phyloP scores from a whole-genome alignment of 352 stramenopile species.

The Blastocystis sp. region DNA sequence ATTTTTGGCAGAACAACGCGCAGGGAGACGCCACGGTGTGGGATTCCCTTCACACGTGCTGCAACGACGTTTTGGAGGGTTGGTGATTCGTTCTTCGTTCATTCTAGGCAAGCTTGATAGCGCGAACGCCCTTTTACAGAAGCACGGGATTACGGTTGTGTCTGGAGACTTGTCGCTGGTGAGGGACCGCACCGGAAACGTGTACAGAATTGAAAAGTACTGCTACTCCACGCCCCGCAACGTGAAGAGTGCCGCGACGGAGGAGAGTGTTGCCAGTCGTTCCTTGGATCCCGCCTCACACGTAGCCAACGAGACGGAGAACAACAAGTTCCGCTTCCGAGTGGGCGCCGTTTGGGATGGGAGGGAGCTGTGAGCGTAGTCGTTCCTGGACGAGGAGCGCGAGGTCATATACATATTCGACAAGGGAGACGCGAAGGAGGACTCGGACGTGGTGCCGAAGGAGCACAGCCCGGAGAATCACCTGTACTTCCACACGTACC shows the following conservation, averaged over 20 bases:
- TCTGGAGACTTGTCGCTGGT: constrained; percentile 34
- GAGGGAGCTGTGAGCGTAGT: constrained; percentile 44
- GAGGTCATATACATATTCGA: constrained; percentile 7
- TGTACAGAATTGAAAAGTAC: constrained; percentile 52
- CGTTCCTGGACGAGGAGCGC: constrained; percentile 32
- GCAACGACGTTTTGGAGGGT: constrained; percentile 17
- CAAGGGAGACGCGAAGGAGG: background rate
- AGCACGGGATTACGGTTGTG: constrained; percentile 4
- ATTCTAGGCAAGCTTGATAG: constrained; percentile 19
- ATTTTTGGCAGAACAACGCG: constrained; percentile 34
- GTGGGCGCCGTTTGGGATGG: constrained; percentile 19
- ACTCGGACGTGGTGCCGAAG: background rate
- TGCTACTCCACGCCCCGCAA: constrained; percentile 47
- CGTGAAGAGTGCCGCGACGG: background rate
- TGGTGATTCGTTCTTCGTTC: background rate
- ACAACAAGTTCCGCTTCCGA: constrained; percentile 57
- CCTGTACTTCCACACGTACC: constrained; percentile 45
- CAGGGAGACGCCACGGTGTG: constrained; percentile 7
- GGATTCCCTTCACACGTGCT: constrained; percentile 18
- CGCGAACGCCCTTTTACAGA: background rate
- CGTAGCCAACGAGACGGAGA: background rate
- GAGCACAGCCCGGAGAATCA: constrained; percentile 63
- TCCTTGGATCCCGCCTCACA: background rate
- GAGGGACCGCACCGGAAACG: background rate
- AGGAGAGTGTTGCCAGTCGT: background rate